Conservation (phyloP, 352 stramenopile species). For the Pythium rhizo-oryzae region DNA sequence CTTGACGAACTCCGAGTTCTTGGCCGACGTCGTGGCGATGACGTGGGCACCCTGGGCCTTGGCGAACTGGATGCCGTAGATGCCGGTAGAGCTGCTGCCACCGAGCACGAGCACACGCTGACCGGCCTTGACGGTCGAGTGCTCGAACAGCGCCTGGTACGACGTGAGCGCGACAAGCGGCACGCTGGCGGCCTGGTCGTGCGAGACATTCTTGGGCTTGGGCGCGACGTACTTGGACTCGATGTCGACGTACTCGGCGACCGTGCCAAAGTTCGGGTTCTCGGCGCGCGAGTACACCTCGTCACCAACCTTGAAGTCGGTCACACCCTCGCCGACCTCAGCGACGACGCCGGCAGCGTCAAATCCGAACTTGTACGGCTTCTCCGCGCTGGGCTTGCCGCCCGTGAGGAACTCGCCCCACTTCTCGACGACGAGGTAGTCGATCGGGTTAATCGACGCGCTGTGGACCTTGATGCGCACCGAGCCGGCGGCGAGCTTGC, state of each 20-base stretch:
- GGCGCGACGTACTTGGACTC: conserved; percentile 32
- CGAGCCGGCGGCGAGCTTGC: neutral
- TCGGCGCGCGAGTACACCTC: conserved; percentile 28
- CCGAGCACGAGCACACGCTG: conserved; percentile 38
- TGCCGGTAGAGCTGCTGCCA: conserved; percentile 41
- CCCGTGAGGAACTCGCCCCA: conserved; percentile 15
- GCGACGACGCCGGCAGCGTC: conserved; percentile 19
- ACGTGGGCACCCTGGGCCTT: conserved; percentile 23
- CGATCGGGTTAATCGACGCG: conserved; percentile 25
- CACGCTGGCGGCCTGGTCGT: conserved; percentile 40
- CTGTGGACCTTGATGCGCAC: conserved; percentile 27
- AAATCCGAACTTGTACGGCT: conserved; percentile 24
- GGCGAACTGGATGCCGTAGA: conserved; percentile 32
- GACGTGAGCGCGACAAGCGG: conserved; percentile 36
- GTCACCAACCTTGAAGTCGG: conserved; percentile 22
- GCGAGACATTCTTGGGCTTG: conserved; percentile 48
- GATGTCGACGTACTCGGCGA: conserved; percentile 49
- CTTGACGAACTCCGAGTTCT: conserved; percentile 43
- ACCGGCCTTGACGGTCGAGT: conserved; percentile 22
- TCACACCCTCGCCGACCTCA: conserved; percentile 17
- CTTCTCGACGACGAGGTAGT: conserved; percentile 18
- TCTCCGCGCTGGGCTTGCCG: conserved; percentile 19
- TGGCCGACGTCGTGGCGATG: conserved; percentile 37
- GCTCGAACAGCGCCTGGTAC: conserved; percentile 39
- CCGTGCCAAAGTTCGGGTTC: conserved; percentile 23